These are phyloP conservation scores for Tilletia walkeri DNA, from an alignment of 1,284 basidiomycete species.

Conservation along the genomic window DNA sequence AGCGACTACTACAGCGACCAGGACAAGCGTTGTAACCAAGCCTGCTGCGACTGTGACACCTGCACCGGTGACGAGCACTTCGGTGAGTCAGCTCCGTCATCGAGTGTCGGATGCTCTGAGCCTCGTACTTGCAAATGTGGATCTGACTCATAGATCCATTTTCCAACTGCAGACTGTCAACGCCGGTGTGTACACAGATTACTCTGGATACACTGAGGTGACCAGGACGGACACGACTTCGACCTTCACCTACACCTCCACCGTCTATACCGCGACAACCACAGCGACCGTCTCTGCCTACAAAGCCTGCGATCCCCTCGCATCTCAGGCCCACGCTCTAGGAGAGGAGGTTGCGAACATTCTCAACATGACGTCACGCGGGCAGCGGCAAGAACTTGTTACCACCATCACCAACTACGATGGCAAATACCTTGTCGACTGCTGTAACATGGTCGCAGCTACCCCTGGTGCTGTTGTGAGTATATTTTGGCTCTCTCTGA, in stretches of 20 bases:
- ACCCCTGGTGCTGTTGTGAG: constrained; percentile 4
- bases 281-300: not conserved
- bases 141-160: not conserved
- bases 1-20: not conserved
- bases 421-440: not conserved
- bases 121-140: not conserved
- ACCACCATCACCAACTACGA: not conserved
- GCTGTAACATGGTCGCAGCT: not conserved
- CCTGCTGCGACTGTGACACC: not conserved
- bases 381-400: not conserved
- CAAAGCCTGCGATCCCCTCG: not conserved
- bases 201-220: not conserved
- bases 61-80: constrained; percentile 3
- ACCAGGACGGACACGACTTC: not conserved
- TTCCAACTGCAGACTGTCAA: not conserved
- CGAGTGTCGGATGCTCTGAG: not conserved
- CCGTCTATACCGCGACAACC: not conserved
- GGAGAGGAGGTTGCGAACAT: not conserved
- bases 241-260: not conserved
- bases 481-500: not conserved
- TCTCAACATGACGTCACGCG: not conserved
- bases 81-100: not conserved
- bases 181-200: not conserved
- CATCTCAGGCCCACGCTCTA: not conserved
- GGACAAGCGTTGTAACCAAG: not conserved